phyloP scores from a whole-genome alignment of 2,329 filamentous ascomycete species.

The Setomelanomma holmii region DNA sequence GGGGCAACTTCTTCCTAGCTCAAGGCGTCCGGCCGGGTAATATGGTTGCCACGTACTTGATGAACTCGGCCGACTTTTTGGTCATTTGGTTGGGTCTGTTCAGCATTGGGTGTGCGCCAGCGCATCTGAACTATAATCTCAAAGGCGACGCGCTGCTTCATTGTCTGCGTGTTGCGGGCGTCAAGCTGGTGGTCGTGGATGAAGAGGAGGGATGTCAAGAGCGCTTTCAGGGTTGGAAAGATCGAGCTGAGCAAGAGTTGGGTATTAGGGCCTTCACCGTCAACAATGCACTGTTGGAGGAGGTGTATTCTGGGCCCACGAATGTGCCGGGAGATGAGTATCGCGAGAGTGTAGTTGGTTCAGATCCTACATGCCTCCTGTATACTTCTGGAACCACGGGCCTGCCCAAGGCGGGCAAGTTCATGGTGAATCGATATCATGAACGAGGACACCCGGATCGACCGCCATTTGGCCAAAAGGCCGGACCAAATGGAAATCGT shows the following conservation, averaged over 20 bases:
- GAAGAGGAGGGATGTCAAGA: slow-evolving; percentile 48
- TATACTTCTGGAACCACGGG: slow-evolving; percentile 80
- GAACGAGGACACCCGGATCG: slow-evolving; percentile 45
- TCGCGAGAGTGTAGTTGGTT: slow-evolving; percentile 58
- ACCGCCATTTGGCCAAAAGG: slow-evolving; percentile 40
- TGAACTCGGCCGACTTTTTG: slow-evolving; percentile 71
- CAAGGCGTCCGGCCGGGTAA: slow-evolving; percentile 67
- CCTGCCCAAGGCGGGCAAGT: slow-evolving; percentile 64
- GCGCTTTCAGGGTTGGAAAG: slow-evolving; percentile 25
- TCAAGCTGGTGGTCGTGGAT: slow-evolving; percentile 66
- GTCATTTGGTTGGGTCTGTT: slow-evolving; percentile 70
- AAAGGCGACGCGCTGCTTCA: slow-evolving; percentile 68
- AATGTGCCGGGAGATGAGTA: slow-evolving; percentile 61
- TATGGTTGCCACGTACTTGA: slow-evolving; percentile 70
- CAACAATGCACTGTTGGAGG: slow-evolving; percentile 22
- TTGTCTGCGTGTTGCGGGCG: slow-evolving; percentile 65
- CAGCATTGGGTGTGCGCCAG: slow-evolving; percentile 71
- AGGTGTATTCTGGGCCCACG: slow-evolving; percentile 23
- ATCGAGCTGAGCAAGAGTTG: slow-evolving; percentile 26
- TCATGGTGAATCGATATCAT: slow-evolving; percentile 35
- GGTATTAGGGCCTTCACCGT: slow-evolving; percentile 27
- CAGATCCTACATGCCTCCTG: slow-evolving; percentile 67
- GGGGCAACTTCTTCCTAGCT: slow-evolving; percentile 41
- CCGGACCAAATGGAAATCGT: slow-evolving; percentile 57
- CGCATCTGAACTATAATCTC: slow-evolving; percentile 74